Evolutionary conservation across 164 flowering plant species (phyloP).

Genomic region (Malania oleifera): DNA sequence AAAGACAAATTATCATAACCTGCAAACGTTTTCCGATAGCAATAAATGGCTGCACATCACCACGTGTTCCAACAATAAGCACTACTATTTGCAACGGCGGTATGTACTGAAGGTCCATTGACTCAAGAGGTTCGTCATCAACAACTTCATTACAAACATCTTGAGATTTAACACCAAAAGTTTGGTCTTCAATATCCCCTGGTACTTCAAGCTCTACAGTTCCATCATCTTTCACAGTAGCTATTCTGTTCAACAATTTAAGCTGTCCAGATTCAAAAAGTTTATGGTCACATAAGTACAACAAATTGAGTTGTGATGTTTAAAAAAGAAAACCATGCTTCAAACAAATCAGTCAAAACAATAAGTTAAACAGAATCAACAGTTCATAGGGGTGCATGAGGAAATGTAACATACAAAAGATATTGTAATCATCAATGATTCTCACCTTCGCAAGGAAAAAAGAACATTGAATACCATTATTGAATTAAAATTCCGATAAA

Average conservation of each 20-base stretch:
- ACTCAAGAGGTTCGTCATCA: slow-evolving; percentile 60
- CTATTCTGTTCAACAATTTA: slow-evolving; percentile 84
- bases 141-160: slow-evolving; percentile 32
- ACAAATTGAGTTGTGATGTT: neutral
- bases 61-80: slow-evolving; percentile 96
- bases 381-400: too few relatives aligned
- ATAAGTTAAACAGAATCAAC: too few relatives aligned
- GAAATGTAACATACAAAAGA: neutral
- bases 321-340: neutral
- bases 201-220: slow-evolving; percentile 91
- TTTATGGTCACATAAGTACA: slow-evolving; percentile 5
- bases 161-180: slow-evolving; percentile 34
- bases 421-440: neutral
- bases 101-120: slow-evolving; percentile 52
- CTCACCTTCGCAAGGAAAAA: too few relatives aligned
- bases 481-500: too few relatives aligned
- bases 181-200: slow-evolving; percentile 48
- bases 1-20: slow-evolving; percentile 32
- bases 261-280: slow-evolving; percentile 46
- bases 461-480: too few relatives aligned
- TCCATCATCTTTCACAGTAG: slow-evolving; percentile 95
- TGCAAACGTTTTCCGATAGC: slow-evolving; percentile 94
- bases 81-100: slow-evolving; percentile 90
- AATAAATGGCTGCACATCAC: slow-evolving; percentile 95
- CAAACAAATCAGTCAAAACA: neutral